Evolutionary conservation across 2,329 filamentous ascomycete species (phyloP).

Genomic region (Colletotrichum salicis): DNA sequence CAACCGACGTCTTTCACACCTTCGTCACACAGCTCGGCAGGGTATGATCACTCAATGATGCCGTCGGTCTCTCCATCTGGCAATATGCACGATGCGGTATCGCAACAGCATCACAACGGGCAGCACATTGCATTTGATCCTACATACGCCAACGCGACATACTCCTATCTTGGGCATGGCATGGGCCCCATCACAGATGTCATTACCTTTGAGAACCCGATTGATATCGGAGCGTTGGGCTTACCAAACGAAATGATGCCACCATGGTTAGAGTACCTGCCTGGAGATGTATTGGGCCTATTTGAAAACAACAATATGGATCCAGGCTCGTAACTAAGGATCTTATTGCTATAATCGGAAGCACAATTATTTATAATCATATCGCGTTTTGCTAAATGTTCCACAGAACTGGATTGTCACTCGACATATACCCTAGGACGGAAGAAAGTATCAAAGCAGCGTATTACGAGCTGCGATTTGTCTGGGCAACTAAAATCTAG

Average conservation of each 20-base stretch:
- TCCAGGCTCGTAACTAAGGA: slow-evolving; percentile 8
- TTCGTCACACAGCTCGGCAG: slow-evolving; percentile 53
- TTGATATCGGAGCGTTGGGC: slow-evolving; percentile 77
- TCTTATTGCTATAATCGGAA: too few relatives aligned
- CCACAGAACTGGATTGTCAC: not conserved
- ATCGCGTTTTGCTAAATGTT: not conserved
- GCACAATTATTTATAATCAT: not conserved
- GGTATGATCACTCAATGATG: slow-evolving; percentile 54
- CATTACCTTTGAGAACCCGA: slow-evolving; percentile 80
- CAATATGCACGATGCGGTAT: slow-evolving; percentile 49
- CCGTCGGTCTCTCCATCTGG: slow-evolving; percentile 54
- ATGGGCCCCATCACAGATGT: slow-evolving; percentile 50
- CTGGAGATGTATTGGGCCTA: slow-evolving; percentile 71
- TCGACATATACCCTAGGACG: not conserved
- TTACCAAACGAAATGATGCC: slow-evolving; percentile 73
- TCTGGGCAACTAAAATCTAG: not conserved
- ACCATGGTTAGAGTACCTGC: slow-evolving; percentile 78
- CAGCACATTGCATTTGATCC: slow-evolving; percentile 22
- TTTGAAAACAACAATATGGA: slow-evolving; percentile 51
- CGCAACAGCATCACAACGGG: slow-evolving; percentile 26
- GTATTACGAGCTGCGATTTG: not conserved
- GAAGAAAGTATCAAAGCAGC: not conserved
- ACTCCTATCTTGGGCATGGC: slow-evolving; percentile 39
- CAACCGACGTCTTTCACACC: slow-evolving; percentile 48
- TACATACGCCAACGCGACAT: slow-evolving; percentile 18